Evolutionary conservation across 1,139 yeast species (phyloP).

Genomic region (Candida smagusa): DNA sequence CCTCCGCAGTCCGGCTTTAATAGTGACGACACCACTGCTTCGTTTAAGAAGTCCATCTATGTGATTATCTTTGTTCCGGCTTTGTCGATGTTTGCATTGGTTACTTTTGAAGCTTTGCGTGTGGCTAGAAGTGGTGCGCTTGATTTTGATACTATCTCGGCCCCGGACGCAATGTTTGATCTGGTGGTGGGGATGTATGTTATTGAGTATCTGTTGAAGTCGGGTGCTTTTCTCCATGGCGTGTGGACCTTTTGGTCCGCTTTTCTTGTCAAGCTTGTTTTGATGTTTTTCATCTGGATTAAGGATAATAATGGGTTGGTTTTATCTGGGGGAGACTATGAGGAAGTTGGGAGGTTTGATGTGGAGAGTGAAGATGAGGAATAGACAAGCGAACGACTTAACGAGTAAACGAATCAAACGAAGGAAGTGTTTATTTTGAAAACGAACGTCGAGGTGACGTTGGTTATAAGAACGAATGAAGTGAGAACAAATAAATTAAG

Average conservation of each 20-base stretch:
- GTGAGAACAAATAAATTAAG: too few relatives aligned
- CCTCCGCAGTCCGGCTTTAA: slow-evolving; percentile 26
- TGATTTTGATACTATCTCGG: background rate
- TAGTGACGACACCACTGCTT: slow-evolving; percentile 18
- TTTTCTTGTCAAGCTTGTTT: slow-evolving; percentile 17
- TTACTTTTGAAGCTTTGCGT: background rate
- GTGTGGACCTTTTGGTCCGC: slow-evolving; percentile 19
- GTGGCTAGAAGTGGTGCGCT: background rate
- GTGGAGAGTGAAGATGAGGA: slow-evolving; percentile 20
- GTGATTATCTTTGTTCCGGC: slow-evolving; percentile 30
- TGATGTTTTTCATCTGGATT: slow-evolving; percentile 34
- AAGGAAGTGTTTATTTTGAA: too few relatives aligned
- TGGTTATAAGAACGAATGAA: too few relatives aligned
- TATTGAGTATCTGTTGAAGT: slow-evolving; percentile 3
- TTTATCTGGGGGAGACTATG: slow-evolving; percentile 18
- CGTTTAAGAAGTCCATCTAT: slow-evolving; percentile 28
- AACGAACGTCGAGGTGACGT: too few relatives aligned
- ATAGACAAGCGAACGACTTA: too few relatives aligned
- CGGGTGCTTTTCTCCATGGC: slow-evolving; percentile 1
- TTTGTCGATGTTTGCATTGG: background rate
- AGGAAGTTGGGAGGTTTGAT: slow-evolving; percentile 19
- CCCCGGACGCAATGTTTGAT: background rate
- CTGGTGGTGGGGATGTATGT: slow-evolving; percentile 2
- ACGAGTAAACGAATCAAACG: too few relatives aligned
- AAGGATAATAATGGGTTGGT: slow-evolving; percentile 33